These are phyloP conservation scores for Cunninghamia lanceolata DNA, from an alignment of 75 land plant species.

Conservation along the genomic window DNA sequence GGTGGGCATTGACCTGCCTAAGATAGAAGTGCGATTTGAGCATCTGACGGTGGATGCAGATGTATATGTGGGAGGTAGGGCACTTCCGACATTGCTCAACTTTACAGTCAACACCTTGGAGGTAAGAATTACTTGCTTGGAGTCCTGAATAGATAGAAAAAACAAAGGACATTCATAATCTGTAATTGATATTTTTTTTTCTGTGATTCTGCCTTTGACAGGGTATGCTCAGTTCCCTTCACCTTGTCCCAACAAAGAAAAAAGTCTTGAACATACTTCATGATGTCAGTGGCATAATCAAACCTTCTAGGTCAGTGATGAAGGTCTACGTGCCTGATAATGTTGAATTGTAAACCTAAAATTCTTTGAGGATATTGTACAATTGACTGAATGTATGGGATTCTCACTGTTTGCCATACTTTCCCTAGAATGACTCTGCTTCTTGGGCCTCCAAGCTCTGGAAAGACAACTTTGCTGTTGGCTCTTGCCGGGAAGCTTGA, in stretches of 20 bases:
- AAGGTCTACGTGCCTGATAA: background rate
- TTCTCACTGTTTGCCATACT: background rate
- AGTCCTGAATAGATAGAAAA: background rate
- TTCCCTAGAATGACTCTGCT: conserved; percentile 15
- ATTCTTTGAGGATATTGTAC: background rate
- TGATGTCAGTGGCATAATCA: conserved; percentile 55
- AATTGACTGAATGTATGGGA: background rate
- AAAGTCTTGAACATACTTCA: conserved; percentile 42
- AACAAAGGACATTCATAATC: background rate
- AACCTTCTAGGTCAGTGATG: conserved; percentile 55
- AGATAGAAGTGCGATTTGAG: conserved; percentile 66
- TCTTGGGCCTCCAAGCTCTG: conserved; percentile 20
- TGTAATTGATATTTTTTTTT: background rate
- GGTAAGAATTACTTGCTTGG: conserved; percentile 9
- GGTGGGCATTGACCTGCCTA: conserved; percentile 66
- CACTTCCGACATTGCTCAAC: conserved; percentile 58
- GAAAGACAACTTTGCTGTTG: conserved; percentile 18
- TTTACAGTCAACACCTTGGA: conserved; percentile 14
- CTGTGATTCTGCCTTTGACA: conserved; percentile 5
- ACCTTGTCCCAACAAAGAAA: conserved; percentile 37
- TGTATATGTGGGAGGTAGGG: conserved; percentile 57
- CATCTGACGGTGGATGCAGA: conserved; percentile 46
- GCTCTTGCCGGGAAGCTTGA: conserved; percentile 20
- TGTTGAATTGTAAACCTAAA: background rate
- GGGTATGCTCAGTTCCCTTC: conserved; percentile 26